Percentiles rank a stretch among this genome's conserved stretches.
These are phyloP conservation scores for Colletotrichum caudatum DNA, from an alignment of 2,329 filamentous ascomycete genomes.

Conservation along the genomic window DNA sequence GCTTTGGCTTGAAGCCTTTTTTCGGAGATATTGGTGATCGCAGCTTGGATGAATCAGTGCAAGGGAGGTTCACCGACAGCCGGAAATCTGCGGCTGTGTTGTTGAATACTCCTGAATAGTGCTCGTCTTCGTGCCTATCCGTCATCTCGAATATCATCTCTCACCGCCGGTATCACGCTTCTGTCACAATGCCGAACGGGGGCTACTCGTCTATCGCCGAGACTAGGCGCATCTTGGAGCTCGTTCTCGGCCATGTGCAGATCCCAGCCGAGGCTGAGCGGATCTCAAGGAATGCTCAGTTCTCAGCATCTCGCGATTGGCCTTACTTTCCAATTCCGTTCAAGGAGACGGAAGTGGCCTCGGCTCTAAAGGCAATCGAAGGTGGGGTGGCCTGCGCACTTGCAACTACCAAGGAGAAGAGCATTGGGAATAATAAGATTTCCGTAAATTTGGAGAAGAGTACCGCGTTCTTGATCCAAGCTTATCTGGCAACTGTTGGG, in stretches of 20 bases:
- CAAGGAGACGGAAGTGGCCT: constrained; percentile 59
- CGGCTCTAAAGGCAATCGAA: constrained; percentile 60
- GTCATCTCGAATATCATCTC: neutral
- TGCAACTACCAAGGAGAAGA: constrained; percentile 46
- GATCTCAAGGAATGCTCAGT: constrained; percentile 46
- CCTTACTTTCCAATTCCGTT: constrained; percentile 62
- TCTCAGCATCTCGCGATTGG: constrained; percentile 51
- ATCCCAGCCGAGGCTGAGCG: constrained; percentile 47
- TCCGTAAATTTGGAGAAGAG: constrained; percentile 54
- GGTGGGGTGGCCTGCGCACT: constrained; percentile 50
- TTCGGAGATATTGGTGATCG: neutral
- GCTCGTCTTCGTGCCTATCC: neutral
- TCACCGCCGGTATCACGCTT: neutral
- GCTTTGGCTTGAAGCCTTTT: neutral
- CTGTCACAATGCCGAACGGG: constrained; percentile 17
- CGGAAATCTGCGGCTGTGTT: neutral
- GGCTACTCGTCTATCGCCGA: constrained; percentile 47
- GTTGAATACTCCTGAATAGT: neutral
- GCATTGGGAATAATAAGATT: constrained; percentile 43
- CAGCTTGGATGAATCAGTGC: neutral
- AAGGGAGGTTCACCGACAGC: neutral
- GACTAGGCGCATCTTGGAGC: constrained; percentile 45
- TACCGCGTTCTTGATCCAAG: constrained; percentile 57
- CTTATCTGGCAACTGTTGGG: constrained; percentile 52
- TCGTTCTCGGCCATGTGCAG: constrained; percentile 48